These are phyloP conservation scores for Balansia obtecta DNA, from an alignment of 2,329 filamentous ascomycete genomes.

Conservation along the genomic window DNA sequence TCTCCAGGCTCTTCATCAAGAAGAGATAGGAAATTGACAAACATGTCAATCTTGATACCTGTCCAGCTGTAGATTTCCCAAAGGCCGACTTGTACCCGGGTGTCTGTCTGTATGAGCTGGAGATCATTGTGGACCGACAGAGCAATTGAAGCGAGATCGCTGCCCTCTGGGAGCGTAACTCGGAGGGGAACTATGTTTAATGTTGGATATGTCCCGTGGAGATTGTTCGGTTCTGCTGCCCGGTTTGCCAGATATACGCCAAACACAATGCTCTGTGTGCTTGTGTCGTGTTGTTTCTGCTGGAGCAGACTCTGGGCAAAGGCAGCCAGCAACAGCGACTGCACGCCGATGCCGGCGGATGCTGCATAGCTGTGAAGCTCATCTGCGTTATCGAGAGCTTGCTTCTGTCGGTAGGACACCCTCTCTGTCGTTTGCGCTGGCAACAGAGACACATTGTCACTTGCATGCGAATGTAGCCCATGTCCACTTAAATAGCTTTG, in stretches of 20 bases:
- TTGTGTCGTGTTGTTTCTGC: slow-evolving; percentile 16
- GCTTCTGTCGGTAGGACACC: slow-evolving; percentile 29
- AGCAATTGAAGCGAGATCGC: slow-evolving; percentile 38
- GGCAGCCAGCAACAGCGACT: slow-evolving; percentile 63
- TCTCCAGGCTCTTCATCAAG: slow-evolving; percentile 10
- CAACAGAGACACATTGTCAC: not conserved
- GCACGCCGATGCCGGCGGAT: slow-evolving; percentile 48
- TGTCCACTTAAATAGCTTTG: slow-evolving; percentile 21
- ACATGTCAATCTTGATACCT: slow-evolving; percentile 54
- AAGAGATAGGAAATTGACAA: slow-evolving; percentile 68
- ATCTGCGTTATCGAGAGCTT: slow-evolving; percentile 28
- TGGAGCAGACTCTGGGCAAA: slow-evolving; percentile 40
- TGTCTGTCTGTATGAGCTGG: slow-evolving; percentile 37
- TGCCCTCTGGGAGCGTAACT: slow-evolving; percentile 26
- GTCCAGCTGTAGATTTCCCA: slow-evolving; percentile 68
- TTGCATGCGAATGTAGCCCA: not conserved
- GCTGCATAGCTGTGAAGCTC: slow-evolving; percentile 24
- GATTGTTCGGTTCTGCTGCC: slow-evolving; percentile 35
- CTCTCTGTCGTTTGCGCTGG: slow-evolving; percentile 8
- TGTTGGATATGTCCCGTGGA: slow-evolving; percentile 47
- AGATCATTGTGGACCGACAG: slow-evolving; percentile 55
- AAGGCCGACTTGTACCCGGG: slow-evolving; percentile 47
- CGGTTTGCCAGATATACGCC: slow-evolving; percentile 81
- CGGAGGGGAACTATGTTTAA: slow-evolving; percentile 67
- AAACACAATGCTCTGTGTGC: slow-evolving; percentile 37